Base-by-base conservation (phyloP, 495 filamentous ascomycete genomes). In the Ascobolus immersus region DNA sequence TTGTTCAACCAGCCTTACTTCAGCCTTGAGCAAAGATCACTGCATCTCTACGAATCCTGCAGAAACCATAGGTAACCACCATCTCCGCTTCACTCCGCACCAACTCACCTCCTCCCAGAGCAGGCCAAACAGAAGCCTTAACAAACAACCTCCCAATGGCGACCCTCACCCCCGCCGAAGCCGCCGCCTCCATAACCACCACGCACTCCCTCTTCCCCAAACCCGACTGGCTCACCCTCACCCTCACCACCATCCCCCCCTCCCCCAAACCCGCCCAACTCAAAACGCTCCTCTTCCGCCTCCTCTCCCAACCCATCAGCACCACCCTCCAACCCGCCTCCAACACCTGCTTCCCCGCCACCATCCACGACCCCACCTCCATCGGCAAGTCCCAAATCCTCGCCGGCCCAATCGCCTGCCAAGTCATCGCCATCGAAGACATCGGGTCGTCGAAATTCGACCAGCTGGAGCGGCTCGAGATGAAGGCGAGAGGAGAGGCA, bases 381-480 rank as follows among this genome's bases (percentile, higher is more conserved):
- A 50, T 54, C 2, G 45, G 64, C 4, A 58, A 62, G 38, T 64
- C 77, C 36, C 51, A 58, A 10, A 52, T 50, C 0, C 52, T 90
- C 0, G 22, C 52, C 0, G 60, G 58, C 0, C 60, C 77, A 12
- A 59, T 82, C 4, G 59, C 69, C 0, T 71, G 86, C 4, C 86
- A 96, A 48, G 67, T 92, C 0, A 51, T 90, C 0, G 77, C 77
- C 29, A 62, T 93, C 12, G 76, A 84, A 44, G 81, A 92, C 45
- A 59, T 94, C 24, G 62, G 68, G 10, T 62, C 61, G 11, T 75
- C 71, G 43, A 59, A 72, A 13, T 82, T 79, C 75, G 70, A 73
- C 43, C 77, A 90, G 44, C 65, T 91, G 23, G 81, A 92, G 43
- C 67, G 67, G 14, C 60, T 93, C 17, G 86, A 96, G 51, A 69